Base-by-base conservation (phyloP, 2,329 filamentous ascomycete species). In the Ceratocystis variospora region DNA sequence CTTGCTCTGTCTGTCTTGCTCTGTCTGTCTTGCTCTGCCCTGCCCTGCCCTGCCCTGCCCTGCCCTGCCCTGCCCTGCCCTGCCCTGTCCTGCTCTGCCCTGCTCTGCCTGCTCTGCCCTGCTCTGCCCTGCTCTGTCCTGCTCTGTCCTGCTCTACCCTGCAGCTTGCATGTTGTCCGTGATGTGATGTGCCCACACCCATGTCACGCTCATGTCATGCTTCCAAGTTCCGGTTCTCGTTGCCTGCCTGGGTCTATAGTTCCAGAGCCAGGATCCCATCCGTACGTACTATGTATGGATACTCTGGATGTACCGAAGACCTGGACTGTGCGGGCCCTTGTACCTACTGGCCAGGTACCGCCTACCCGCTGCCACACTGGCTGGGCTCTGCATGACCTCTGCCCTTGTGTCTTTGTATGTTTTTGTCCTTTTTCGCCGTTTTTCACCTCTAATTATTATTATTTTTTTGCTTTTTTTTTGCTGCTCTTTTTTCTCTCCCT, bases 321-420 rank as follows among this genome's bases (percentile, higher is more conserved):
- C 22, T 63, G 61, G 61, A 48, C 61, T 48, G 61, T 63, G 61
- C 61, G 41, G 61, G 44, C 61, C 41, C 41, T 63, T 8, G 28
- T 41, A 45, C 41, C 19, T 7, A 50, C 12, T 31, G 44, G 41
- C 19, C 12, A 63, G 61, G 61, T 63, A 63, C 41, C 41, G 19
- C 53, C 22, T 57, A 57, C 53, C 22, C 28, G 22, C 12, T 31
- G 22, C 22, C 53, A 28, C n/a, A 48, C 45, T 19, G 48, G 10
- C 48, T 53, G n/a, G 48, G 48, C 7, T n/a, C n/a, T 22, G 48
- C 48, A 19, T 8, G 5, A 5, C 5, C n/a, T 53, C 37, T 12
- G 48, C 48, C 48, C 48, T 53, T 53, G 48, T 8, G 10, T 41
- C 37, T 41, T 41, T 0, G 37, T 41, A 15, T 41, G 37, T 41